Evolutionary conservation across 2,329 filamentous ascomycete species (phyloP).

Genomic region (Endoconidiophora polonica): DNA sequence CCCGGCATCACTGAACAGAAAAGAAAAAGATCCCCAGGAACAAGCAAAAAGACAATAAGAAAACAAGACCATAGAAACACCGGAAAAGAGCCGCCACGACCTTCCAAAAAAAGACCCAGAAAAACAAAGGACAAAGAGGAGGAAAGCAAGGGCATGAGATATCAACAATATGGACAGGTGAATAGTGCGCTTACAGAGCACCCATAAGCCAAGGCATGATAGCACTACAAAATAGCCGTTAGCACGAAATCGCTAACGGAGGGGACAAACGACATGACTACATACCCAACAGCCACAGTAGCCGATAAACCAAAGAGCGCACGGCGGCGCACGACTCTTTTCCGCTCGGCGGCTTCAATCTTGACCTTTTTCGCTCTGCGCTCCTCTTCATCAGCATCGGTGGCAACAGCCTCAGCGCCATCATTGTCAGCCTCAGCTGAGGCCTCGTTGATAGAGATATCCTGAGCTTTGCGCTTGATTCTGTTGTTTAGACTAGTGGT

Average conservation of each 20-base stretch:
- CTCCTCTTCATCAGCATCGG: constrained; percentile 25
- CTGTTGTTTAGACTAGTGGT: constrained; percentile 30
- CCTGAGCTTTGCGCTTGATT: constrained; percentile 58
- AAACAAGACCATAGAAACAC: constrained; percentile 6
- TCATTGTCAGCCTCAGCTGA: constrained; percentile 17
- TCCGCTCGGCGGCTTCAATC: constrained; percentile 66
- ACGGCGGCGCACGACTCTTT: constrained; percentile 71
- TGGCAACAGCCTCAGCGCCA: constrained; percentile 22
- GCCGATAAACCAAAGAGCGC: constrained; percentile 75
- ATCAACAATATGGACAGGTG: not conserved
- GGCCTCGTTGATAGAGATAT: constrained; percentile 47
- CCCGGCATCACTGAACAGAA: constrained; percentile 8
- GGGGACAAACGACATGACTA: constrained; percentile 17
- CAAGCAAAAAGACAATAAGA: not conserved
- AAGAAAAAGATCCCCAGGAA: constrained; percentile 1
- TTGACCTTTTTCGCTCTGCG: constrained; percentile 57
- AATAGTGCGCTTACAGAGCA: constrained; percentile 24
- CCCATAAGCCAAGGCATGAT: constrained; percentile 36
- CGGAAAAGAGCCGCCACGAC: constrained; percentile 6
- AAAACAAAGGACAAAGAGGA: constrained; percentile 8
- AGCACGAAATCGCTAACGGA: constrained; percentile 14
- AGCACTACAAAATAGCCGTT: constrained; percentile 20
- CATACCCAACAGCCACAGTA: constrained; percentile 81
- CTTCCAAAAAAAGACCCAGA: constrained; percentile 7
- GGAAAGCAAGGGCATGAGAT: constrained; percentile 3